Percentiles rank a stretch among this genome's conserved stretches.
These are phyloP conservation scores for Coemansia sp. DNA, from an alignment of 192 early-diverging fungal genomes.

Conservation along the genomic window DNA sequence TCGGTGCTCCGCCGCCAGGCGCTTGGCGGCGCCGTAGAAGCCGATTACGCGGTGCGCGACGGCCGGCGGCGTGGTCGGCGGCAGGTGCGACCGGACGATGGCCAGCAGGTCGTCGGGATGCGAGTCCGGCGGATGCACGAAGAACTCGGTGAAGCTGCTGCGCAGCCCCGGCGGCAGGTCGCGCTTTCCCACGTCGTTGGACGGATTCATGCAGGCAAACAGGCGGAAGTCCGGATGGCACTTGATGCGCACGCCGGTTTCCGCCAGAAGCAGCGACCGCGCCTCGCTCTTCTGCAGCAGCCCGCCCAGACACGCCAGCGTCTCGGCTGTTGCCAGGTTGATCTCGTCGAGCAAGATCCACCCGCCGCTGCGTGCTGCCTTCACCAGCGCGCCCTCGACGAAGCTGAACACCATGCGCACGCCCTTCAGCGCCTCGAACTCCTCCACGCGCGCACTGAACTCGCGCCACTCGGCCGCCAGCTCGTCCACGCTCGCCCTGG, in stretches of 20 bases:
- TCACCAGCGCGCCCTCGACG: slow-evolving; percentile 89
- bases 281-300: slow-evolving; percentile 71
- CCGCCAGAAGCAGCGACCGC: slow-evolving; percentile 84
- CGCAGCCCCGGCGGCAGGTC: slow-evolving; percentile 91
- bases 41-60: slow-evolving; percentile 64
- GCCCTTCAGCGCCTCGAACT: slow-evolving; percentile 61
- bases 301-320: slow-evolving; percentile 87
- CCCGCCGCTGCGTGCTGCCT: slow-evolving; percentile 85
- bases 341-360: slow-evolving; percentile 99
- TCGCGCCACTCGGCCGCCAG: slow-evolving; percentile 71
- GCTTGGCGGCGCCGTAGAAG: slow-evolving; percentile 80
- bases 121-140: slow-evolving; percentile 88
- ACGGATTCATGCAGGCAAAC: slow-evolving; percentile 99
- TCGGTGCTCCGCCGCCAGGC: slow-evolving; percentile 64
- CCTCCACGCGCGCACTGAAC: slow-evolving; percentile 63
- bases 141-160: slow-evolving; percentile 93
- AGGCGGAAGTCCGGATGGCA: slow-evolving; percentile 93
- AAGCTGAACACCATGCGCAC: slow-evolving; percentile 88
- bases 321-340: slow-evolving; percentile 95
- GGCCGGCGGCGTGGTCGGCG: slow-evolving; percentile 35
- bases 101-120: slow-evolving; percentile 75
- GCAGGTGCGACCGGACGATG: slow-evolving; percentile 79
- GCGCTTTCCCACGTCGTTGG: slow-evolving; percentile 96
- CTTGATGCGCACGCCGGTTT: slow-evolving; percentile 85
- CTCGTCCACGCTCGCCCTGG: slow-evolving; percentile 21